Base-by-base conservation (phyloP, 225 moss, liverwort and hornwort genomes). In the Sphagnum tenellum region DNA sequence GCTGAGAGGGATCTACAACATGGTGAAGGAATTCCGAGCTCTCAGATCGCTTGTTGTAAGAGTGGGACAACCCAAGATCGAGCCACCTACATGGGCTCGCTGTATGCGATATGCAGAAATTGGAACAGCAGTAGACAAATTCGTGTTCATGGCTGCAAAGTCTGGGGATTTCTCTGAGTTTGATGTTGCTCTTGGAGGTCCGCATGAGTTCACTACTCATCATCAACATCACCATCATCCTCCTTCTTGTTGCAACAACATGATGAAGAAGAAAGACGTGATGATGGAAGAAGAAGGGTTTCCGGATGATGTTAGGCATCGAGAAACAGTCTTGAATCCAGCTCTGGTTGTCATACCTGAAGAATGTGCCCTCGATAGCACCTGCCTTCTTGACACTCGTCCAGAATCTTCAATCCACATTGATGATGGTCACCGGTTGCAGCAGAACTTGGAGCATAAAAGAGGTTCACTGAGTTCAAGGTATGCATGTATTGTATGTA, bases 51-150 rank as follows among this genome's bases (percentile, higher is more conserved):
- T 86, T 50, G 73, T 77, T 52, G 77, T 86, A 44, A 69, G 73
- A 59, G 49, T 86, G 45, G 86, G 86, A 56, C 68, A 86, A 77
- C 86, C 82, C 0, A 79, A 77, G 68, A 63, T 75, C 8, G 69
- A 82, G 50, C 67, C 67, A 0, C 0, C 75, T 12, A 79, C 86
- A 55, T 82, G 86, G 86, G 82, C 86, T 29, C 68, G 49, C 55
- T 86, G 86, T 11, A 79, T 86, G 86, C 70, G 82, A 48, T 86
- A 86, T 63, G 86, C 82, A n/a, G 82, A 86, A 54, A 82, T 86
- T 66, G 86, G 86, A 5, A 47, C 60, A 0, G 13, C 52, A 0
- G 77, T 86, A 5, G 82, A 86, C 50, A 86, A 86, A 53, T 86
- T 86, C 70, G 71, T 86, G 2, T 86, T 86, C 55, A 86, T 86